These are phyloP conservation scores for Kondoa malvinella DNA, from an alignment of 768 basidiomycete genomes.

Conservation along the genomic window DNA sequence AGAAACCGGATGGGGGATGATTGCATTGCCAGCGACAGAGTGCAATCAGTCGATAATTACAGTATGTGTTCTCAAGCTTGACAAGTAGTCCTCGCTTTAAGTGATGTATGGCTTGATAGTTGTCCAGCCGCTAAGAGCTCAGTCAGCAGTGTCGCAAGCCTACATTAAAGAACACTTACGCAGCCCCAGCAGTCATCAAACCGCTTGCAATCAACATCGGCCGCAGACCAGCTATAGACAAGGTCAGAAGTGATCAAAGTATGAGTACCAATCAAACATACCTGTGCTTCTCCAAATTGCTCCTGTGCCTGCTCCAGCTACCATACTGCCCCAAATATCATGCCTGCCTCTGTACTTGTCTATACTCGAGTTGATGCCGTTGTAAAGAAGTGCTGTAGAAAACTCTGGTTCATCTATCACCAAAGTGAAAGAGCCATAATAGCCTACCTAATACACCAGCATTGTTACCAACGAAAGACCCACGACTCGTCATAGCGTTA, in stretches of 20 bases:
- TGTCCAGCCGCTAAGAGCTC: constrained; percentile 70
- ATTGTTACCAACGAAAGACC: constrained; percentile 95
- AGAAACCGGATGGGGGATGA: no score
- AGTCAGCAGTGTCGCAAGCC: no score
- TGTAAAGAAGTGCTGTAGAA: constrained; percentile 72
- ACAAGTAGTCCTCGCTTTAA: constrained; percentile 28
- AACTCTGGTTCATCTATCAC: background rate
- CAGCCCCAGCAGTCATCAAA: constrained; percentile 73
- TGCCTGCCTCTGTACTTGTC: constrained; percentile 77
- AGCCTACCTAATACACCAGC: constrained; percentile 86
- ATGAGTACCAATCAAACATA: constrained; percentile 35
- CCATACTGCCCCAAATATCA: constrained; percentile 78
- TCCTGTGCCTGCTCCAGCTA: constrained; percentile 77
- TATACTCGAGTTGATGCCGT: constrained; percentile 85
- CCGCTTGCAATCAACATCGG: constrained; percentile 79
- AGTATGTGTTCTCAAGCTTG: background rate
- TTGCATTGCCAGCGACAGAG: background rate
- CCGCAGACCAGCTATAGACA: constrained; percentile 62
- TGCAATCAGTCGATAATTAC: background rate
- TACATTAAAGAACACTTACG: constrained; percentile 32
- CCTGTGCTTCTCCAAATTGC: constrained; percentile 86
- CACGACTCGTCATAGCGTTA: constrained; percentile 89
- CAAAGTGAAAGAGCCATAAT: constrained; percentile 28
- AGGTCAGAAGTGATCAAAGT: constrained; percentile 15
- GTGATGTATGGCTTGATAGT: constrained; percentile 71